These are phyloP conservation scores for Reticulascus tulasneorum DNA, from an alignment of 2,329 filamentous ascomycete genomes.

Conservation along the genomic window DNA sequence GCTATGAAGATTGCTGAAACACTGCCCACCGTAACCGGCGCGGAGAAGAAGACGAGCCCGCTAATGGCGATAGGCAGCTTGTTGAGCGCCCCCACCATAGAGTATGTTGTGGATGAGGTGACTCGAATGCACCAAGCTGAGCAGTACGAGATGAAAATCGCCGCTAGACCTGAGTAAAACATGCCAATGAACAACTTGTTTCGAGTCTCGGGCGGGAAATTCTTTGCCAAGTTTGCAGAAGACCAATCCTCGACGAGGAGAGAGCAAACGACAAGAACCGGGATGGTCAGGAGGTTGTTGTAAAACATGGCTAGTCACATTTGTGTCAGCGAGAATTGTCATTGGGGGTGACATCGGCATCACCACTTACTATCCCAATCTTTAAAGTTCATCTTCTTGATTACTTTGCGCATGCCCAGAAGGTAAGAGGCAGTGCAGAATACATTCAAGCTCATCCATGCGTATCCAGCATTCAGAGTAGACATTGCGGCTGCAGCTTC, in stretches of 20 bases:
- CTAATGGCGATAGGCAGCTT: constrained; percentile 94
- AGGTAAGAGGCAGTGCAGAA: constrained; percentile 89
- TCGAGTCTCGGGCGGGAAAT: constrained; percentile 81
- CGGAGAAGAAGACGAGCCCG: constrained; percentile 91
- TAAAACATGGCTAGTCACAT: constrained; percentile 86
- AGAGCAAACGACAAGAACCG: constrained; percentile 79
- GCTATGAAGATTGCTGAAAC: constrained; percentile 88
- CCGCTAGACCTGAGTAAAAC: constrained; percentile 87
- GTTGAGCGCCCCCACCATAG: constrained; percentile 96
- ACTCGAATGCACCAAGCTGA: constrained; percentile 98
- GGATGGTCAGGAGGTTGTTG: constrained; percentile 97
- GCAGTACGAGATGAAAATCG: constrained; percentile 99
- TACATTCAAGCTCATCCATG: constrained; percentile 98
- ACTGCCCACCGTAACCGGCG: constrained; percentile 86
- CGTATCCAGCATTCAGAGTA: constrained; percentile 88
- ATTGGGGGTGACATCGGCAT: not conserved
- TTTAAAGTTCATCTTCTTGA: constrained; percentile 99
- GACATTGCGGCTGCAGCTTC: constrained; percentile 74
- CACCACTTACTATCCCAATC: constrained; percentile 89
- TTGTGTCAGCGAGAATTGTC: constrained; percentile 18
- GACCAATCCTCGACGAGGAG: constrained; percentile 92
- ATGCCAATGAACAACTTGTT: constrained; percentile 81
- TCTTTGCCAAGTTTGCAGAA: constrained; percentile 71
- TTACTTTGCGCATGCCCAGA: constrained; percentile 93
- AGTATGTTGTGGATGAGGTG: constrained; percentile 96